phyloP scores from a whole-genome alignment of 1,139 yeast genomes.

The Meyerozyma sp. region DNA sequence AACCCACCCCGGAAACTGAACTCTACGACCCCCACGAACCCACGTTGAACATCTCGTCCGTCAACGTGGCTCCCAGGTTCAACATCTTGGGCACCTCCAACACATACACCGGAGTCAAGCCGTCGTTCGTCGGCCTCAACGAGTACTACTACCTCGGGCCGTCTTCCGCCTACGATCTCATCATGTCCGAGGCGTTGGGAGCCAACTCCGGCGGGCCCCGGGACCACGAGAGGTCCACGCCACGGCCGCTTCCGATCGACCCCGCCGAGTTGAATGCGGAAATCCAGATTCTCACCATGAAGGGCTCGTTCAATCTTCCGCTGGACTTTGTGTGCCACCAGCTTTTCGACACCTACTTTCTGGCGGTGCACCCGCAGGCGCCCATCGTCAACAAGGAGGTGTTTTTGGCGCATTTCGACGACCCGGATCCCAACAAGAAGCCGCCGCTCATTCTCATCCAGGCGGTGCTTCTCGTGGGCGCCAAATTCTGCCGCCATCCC shows the following conservation, averaged over 20 bases:
- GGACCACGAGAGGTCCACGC: not conserved
- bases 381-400: conserved; percentile 10
- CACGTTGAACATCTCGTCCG: conserved; percentile 4
- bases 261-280: conserved; percentile 9
- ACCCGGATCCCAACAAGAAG: conserved; percentile 9
- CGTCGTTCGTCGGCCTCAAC: conserved; percentile 1
- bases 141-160: conserved; percentile 7
- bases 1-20: not conserved
- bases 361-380: conserved; percentile 6
- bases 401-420: conserved; percentile 9
- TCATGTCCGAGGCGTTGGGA: conserved; percentile 3
- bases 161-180: conserved; percentile 7
- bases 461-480: conserved; percentile 10
- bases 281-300: conserved; percentile 8
- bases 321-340: conserved; percentile 6
- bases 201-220: not conserved
- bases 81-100: conserved; percentile 1
- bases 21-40: conserved; percentile 6
- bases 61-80: conserved; percentile 5
- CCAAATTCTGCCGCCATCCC: conserved; percentile 9
- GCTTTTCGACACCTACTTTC: conserved; percentile 2
- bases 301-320: conserved; percentile 10
- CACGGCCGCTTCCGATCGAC: not conserved
- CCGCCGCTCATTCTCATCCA: conserved; percentile 12
- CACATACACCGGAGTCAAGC: conserved; percentile 3